Evolutionary conservation across 2,329 filamentous ascomycete genomes (phyloP), one percentile per base, ranked within the genome.

Genomic region (Fusarium papillatum): DNA sequence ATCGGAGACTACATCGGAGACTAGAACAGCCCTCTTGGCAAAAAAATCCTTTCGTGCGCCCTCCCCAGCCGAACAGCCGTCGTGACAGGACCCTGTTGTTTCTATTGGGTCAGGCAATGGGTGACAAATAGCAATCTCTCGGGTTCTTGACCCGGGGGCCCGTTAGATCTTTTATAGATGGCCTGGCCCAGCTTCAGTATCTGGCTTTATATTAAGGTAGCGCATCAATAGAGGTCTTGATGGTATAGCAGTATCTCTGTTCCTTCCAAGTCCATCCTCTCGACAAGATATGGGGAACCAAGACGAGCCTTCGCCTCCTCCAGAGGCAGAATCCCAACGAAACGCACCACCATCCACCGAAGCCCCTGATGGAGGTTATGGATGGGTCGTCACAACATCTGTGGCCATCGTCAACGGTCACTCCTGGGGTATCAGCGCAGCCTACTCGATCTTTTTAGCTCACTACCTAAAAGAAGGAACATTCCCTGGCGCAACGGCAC

Each of bases 371-470:
- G 90, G 90, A 55, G 90, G 90, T 8, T 92, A 92, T 70, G 84
- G 83, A 17, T 86, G 83, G 85, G 77, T 85, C 2, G 81, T 80
- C 55, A 81, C 82, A 1, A 69, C 75, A 2, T 81, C 79, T 17
- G 80, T 83, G 9, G 81, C 81, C 64, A 57, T 83, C 13, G 77
- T 85, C 66, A 85, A 85, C 57, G 81, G 76, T 2, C 82, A 85
- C 70, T 84, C 85, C 0, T 86, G 85, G 85, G 84, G 85, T 10
- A 81, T 89, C 48, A 82, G 81, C 60, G 65, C 82, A 76, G 85
- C 87, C 4, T 92, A 83, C 78, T 88, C 86, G 8, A 87, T 92
- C 34, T 91, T 91, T 76, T 86, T 92, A 8, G 88, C 88, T 0
- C 84, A 89, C 75, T 93, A 91, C 77, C 85, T 92, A 10, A 79